Evolutionary conservation across 1,139 yeast genomes (phyloP), one percentile per base, ranked within the genome.

Genomic region (Diutina neorugosa): DNA sequence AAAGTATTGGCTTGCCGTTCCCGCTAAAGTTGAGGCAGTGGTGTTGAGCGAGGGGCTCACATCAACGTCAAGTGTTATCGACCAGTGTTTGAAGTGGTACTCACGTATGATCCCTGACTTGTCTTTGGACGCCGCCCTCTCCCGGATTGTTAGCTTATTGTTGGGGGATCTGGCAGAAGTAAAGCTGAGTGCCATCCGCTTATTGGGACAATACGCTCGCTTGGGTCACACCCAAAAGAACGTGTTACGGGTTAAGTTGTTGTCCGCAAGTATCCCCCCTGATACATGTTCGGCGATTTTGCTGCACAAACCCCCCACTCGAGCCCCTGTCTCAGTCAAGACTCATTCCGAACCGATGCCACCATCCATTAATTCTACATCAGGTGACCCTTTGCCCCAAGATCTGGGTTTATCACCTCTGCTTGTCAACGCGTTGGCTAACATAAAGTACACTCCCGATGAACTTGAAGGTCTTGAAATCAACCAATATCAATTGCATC

Each of bases 401-500:
- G 8, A 20, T 20, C 34, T 3, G 34, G 16, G 19, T 8, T 23
- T 14, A n/a, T 23, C 19, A 7, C 18, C 18, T 4, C 9, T 8
- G 25, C 34, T 44, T 9, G 34, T 8, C 34, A 16, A 5, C 19
- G 25, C 25, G 9, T n/a, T 44, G 11, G 34, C 48, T 6, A 21
- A 44, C n/a, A 34, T 44, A 11, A 44, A 44, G 18, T 44, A 44
- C 11, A 44, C 16, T 19, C 31, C 25, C 21, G 48, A 44, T 2
- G 23, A n/a, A n/a, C 23, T 44, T n/a, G 34, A 44, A 11, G 34
- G 31, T 14, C 16, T 44, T 6, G 34, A n/a, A 12, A 25, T 20
- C 34, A 21, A 25, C 7, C 18, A 14, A 3, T 21, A 64, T 11
- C 58, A 59, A 1, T 55, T 73, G 23, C 54, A 58, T 42, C 55